These are phyloP conservation scores for Fonsecaea pugnacius DNA, from an alignment of 2,329 filamentous ascomycete genomes.

Conservation along the genomic window DNA sequence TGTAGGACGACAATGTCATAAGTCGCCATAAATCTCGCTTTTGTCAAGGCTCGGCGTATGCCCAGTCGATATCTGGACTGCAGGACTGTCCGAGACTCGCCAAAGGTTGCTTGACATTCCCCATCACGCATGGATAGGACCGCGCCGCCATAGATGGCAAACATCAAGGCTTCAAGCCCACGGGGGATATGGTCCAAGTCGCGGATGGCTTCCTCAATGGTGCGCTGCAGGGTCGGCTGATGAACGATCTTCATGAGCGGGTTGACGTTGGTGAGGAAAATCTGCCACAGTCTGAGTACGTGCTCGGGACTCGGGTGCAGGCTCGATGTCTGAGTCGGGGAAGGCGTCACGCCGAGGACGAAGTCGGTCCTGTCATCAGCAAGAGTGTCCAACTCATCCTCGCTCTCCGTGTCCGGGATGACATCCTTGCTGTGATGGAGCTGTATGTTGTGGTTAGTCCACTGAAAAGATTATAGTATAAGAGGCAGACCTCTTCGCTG, in stretches of 20 bases:
- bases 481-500: slow-evolving; percentile 19
- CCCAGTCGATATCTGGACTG: slow-evolving; percentile 50
- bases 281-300: slow-evolving; percentile 61
- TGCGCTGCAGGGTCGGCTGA: slow-evolving; percentile 66
- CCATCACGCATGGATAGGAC: slow-evolving; percentile 59
- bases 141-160: slow-evolving; percentile 68
- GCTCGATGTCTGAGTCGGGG: slow-evolving; percentile 30
- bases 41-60: slow-evolving; percentile 53
- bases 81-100: slow-evolving; percentile 45
- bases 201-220: slow-evolving; percentile 65
- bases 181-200: slow-evolving; percentile 60
- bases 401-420: slow-evolving; percentile 28
- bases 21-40: slow-evolving; percentile 49
- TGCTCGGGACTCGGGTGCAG: slow-evolving; percentile 57
- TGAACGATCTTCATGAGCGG: slow-evolving; percentile 71
- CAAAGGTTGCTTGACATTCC: slow-evolving; percentile 56
- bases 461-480: slow-evolving; percentile 7
- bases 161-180: slow-evolving; percentile 69
- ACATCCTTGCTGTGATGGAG: slow-evolving; percentile 20
- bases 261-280: slow-evolving; percentile 71
- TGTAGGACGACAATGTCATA: slow-evolving; percentile 56
- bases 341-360: slow-evolving; percentile 19
- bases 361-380: slow-evolving; percentile 21
- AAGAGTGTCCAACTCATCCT: slow-evolving; percentile 30
- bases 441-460: slow-evolving; percentile 13